Evolutionary conservation across 2,329 filamentous ascomycete genomes (phyloP), one percentile per base, ranked within the genome.

Genomic region (Fusarium zealandicum): DNA sequence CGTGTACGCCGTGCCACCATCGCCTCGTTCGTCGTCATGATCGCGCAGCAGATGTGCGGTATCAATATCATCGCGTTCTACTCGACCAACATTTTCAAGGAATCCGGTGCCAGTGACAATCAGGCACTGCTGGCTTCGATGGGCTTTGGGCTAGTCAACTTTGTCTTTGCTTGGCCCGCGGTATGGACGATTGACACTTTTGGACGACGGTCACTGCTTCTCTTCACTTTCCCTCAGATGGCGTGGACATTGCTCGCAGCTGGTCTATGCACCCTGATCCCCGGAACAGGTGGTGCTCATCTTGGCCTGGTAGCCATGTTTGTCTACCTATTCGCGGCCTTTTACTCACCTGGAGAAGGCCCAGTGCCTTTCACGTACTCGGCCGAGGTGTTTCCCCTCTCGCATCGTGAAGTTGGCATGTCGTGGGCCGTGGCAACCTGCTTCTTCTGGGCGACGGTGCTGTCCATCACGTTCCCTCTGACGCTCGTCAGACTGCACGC

Each of bases 21-120:
- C 25, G 91, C 90, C 6, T 89, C 90, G 1, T 90, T 87, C 60
- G 85, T 86, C 1, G 90, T 93, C 62, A 96, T 96, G 91, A 86
- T 90, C 65, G 86, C 85, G 0, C 87, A 90, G 71, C 86, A 90
- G 71, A 86, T 89, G 82, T 89, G 86, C 64, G 82, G 74, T 44
- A 82, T 89, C 71, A 90, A 90, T 69, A 89, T 91, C 51, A 88
- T 92, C 49, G 86, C 88, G 1, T 92, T 92, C 71, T 92, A 92
- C 72, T 88, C 84, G 1, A 86, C 85, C 0, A 87, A 85, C 5
- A 77, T 87, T 13, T 87, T 87, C 65, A 64, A 71, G 27, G 70
- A 87, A 1, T 82, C 87, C 2, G 86, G 86, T 5, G 83, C 84
- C 30, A 72, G 54, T 35, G 71, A 78, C 1, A 81, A 81, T 39